Percentiles rank a stretch among this genome's conserved stretches.
Conservation (phyloP, 2,329 filamentous ascomycete genomes). For the Chrysosporium queenslandicum region DNA sequence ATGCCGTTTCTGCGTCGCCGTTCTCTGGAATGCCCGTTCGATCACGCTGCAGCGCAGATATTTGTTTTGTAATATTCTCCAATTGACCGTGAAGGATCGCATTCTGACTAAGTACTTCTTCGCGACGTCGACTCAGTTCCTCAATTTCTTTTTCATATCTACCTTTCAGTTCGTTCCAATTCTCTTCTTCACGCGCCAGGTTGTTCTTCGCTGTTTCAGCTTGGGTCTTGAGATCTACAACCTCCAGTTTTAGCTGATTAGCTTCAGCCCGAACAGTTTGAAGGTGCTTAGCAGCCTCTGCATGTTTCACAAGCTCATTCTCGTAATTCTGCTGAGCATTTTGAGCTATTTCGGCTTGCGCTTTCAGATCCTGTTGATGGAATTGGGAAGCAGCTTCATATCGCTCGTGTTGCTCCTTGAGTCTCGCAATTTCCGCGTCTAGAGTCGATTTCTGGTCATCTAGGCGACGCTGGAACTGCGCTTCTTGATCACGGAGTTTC, state of each 20-base stretch:
- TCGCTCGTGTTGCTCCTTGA: slow-evolving; percentile 75
- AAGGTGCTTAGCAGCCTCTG: slow-evolving; percentile 79
- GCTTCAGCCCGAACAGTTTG: slow-evolving; percentile 69
- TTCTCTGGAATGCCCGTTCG: slow-evolving; percentile 50
- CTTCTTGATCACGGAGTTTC: slow-evolving; percentile 66
- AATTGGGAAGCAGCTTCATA: slow-evolving; percentile 70
- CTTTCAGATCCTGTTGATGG: slow-evolving; percentile 82
- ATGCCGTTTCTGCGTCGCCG: slow-evolving; percentile 39
- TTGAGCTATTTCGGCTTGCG: slow-evolving; percentile 85
- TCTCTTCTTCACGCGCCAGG: slow-evolving; percentile 69
- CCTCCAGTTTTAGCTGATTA: slow-evolving; percentile 70
- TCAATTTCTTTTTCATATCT: slow-evolving; percentile 73
- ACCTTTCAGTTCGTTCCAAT: slow-evolving; percentile 73
- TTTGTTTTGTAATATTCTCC: slow-evolving; percentile 70
- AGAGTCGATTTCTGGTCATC: slow-evolving; percentile 74
- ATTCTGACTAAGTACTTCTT: slow-evolving; percentile 82
- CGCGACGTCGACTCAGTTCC: slow-evolving; percentile 67
- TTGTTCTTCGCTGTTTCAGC: slow-evolving; percentile 75
- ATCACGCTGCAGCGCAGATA: slow-evolving; percentile 67
- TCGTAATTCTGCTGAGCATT: slow-evolving; percentile 95
- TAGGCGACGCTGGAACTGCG: slow-evolving; percentile 58
- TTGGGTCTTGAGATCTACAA: slow-evolving; percentile 64
- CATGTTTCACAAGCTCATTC: slow-evolving; percentile 85
- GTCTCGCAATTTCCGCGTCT: slow-evolving; percentile 65
- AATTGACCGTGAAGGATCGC: slow-evolving; percentile 81